phyloP scores from a whole-genome alignment of 1,284 basidiomycete genomes.

The Cutaneotrichosporon sp. region DNA sequence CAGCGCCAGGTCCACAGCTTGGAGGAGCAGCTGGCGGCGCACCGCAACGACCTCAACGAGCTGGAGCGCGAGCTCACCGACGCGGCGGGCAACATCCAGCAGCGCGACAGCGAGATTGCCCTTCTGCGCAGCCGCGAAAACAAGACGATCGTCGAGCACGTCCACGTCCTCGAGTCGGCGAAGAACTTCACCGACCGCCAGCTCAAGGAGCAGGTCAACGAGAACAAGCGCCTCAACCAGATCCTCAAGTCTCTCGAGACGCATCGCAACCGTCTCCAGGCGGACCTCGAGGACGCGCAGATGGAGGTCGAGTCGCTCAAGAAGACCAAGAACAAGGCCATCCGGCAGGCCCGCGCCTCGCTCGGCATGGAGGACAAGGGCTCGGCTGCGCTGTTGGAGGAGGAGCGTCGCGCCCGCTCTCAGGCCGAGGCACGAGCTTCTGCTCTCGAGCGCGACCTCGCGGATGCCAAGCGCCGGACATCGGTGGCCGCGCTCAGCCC shows the following conservation, averaged over 20 bases:
- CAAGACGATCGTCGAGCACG: slow-evolving; percentile 98
- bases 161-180: slow-evolving; percentile 95
- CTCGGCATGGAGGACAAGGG: slow-evolving; percentile 43
- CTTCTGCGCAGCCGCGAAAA: slow-evolving; percentile 81
- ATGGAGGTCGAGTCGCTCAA: slow-evolving; percentile 75
- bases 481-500: slow-evolving; percentile 30
- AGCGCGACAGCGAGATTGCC: slow-evolving; percentile 80
- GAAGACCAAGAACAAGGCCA: slow-evolving; percentile 55
- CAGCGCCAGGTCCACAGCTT: slow-evolving; percentile 68
- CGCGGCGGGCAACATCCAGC: slow-evolving; percentile 74
- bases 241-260: slow-evolving; percentile 45
- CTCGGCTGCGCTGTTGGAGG: slow-evolving; percentile 32
- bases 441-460: slow-evolving; percentile 45
- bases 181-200: slow-evolving; percentile 95
- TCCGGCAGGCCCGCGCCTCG: slow-evolving; percentile 38
- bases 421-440: slow-evolving; percentile 37
- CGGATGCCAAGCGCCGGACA: slow-evolving; percentile 39
- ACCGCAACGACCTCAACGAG: slow-evolving; percentile 71
- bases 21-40: slow-evolving; percentile 66
- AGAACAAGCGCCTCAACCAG: slow-evolving; percentile 47
- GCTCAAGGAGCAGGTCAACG: slow-evolving; percentile 63
- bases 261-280: slow-evolving; percentile 63
- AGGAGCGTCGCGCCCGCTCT: slow-evolving; percentile 38
- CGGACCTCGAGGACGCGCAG: slow-evolving; percentile 81
- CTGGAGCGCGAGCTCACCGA: slow-evolving; percentile 79